Base-by-base conservation (phyloP, 352 stramenopile species). In the Poterioochromonas sp. region DNA sequence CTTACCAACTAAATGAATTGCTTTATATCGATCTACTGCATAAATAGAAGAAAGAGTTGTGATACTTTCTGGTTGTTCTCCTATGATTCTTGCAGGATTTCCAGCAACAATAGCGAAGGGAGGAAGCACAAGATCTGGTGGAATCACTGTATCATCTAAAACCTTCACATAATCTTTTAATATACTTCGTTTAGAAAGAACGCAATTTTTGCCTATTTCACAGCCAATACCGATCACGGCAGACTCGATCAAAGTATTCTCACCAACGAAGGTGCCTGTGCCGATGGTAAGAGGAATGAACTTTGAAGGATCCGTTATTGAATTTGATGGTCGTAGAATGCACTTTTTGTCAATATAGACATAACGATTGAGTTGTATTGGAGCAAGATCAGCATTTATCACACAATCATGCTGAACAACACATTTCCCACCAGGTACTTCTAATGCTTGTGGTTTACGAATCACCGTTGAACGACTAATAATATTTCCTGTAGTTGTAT, bases 151-250 rank as follows among this genome's bases (percentile, higher is more conserved):
- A 37, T 37, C 41, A 12, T 74, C 65, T 34, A 40, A 1, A 11
- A 74, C 43, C 15, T 51, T 53, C 5, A 74, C 65, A 39, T 58
- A 74, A 35, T 74, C 65, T 39, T 74, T 74, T n/a, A 74, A 35
- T 39, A 74, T 74, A 37, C 3, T 20, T 54, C 65, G 65, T 26
- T 3, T 2, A 26, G 39, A 51, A 34, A 74, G 39, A 54, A 54
- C n/a, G 34, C 39, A 51, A 37, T 54, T 51, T 8, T 54, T 51
- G 15, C 65, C 65, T 26, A 74, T 54, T 1, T 34, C 12, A 39
- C 65, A 74, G 1, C 65, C 65, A 2, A 18, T 35, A 34, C 65
- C 65, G 32, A 74, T 74, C 3, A 3, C 3, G 12, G 65, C 65
- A 20, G 65, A 3, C 29, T 74, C 40, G 11, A 74, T 35, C 0